Conservation (phyloP, 176 grass and related monocot species). For the Typha latifolia region DNA sequence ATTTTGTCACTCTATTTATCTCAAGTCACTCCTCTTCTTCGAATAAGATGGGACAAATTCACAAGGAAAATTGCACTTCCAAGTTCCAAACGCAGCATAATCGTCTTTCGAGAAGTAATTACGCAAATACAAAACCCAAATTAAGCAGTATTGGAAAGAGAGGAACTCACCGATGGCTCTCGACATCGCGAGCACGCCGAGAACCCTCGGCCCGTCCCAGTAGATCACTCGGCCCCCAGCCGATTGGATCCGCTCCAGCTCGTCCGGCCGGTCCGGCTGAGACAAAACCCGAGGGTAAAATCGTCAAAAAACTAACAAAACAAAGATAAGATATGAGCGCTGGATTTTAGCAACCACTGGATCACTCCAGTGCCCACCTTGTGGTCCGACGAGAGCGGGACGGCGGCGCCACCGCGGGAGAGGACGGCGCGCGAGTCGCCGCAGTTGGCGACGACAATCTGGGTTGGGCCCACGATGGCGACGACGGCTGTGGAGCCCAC, state of each 20-base stretch:
- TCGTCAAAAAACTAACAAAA: constrained; percentile 4
- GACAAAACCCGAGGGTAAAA: neutral
- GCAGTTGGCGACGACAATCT: constrained; percentile 66
- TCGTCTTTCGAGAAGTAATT: neutral
- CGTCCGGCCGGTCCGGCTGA: constrained; percentile 87
- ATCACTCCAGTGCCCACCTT: constrained; percentile 31
- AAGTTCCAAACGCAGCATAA: neutral
- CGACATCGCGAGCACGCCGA: constrained; percentile 91
- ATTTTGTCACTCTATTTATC: too few species aligned
- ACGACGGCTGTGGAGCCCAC: constrained; percentile 87
- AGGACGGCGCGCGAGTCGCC: constrained; percentile 89
- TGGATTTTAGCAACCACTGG: neutral
- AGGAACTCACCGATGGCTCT: constrained; percentile 68
- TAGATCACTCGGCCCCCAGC: constrained; percentile 87
- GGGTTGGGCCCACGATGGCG: constrained; percentile 39
- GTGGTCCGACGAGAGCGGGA: constrained; percentile 73
- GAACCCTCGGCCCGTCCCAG: constrained; percentile 83
- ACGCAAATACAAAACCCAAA: neutral
- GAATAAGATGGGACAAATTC: neutral
- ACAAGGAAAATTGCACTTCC: neutral
- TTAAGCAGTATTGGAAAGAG: too few species aligned
- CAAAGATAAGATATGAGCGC: neutral
- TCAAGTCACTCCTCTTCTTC: neutral
- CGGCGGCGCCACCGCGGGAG: constrained; percentile 44
- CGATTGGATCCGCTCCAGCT: constrained; percentile 74